phyloP scores from a whole-genome alignment of 768 basidiomycete genomes.

The Cystofilobasidium ferigula region DNA sequence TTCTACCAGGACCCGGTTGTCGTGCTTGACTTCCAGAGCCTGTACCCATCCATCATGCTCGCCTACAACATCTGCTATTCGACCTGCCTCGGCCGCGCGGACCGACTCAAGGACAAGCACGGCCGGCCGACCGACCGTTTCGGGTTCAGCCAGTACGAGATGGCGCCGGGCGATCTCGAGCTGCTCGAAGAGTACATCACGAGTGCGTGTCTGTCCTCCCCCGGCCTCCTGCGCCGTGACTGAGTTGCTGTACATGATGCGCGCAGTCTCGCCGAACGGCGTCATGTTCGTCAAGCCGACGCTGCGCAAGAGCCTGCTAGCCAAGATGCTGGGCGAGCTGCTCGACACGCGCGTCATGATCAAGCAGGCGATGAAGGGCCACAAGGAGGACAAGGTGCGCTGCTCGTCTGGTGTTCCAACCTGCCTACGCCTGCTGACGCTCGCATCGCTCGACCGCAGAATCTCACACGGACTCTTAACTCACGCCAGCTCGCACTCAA shows the following conservation, averaged over 20 bases:
- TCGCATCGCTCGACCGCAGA: constrained; percentile 41
- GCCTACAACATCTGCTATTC: constrained; percentile 90
- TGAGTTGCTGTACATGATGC: neutral
- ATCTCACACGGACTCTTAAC: constrained; percentile 62
- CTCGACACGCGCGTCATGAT: constrained; percentile 96
- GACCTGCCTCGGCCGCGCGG: constrained; percentile 80
- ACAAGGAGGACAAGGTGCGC: constrained; percentile 61
- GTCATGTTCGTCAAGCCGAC: constrained; percentile 81
- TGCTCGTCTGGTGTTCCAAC: neutral
- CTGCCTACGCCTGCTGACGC: neutral
- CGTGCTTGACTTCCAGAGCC: constrained; percentile 88
- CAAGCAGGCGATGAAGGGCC: constrained; percentile 85
- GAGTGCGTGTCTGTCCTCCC: constrained; percentile 42
- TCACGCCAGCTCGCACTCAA: constrained; percentile 88
- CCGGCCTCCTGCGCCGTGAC: neutral
- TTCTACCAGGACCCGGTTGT: constrained; percentile 87
- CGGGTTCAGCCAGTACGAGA: constrained; percentile 62
- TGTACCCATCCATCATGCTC: constrained; percentile 97
- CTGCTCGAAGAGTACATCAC: constrained; percentile 64
- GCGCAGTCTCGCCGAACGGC: constrained; percentile 81
- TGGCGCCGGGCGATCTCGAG: constrained; percentile 56
- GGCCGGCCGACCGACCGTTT: constrained; percentile 47
- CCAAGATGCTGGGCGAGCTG: constrained; percentile 83
- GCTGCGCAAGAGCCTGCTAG: constrained; percentile 72
- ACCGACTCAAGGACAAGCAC: constrained; percentile 73